phyloP scores from a whole-genome alignment of 495 filamentous ascomycete genomes.

The Staphylotrichum tortipilum region DNA sequence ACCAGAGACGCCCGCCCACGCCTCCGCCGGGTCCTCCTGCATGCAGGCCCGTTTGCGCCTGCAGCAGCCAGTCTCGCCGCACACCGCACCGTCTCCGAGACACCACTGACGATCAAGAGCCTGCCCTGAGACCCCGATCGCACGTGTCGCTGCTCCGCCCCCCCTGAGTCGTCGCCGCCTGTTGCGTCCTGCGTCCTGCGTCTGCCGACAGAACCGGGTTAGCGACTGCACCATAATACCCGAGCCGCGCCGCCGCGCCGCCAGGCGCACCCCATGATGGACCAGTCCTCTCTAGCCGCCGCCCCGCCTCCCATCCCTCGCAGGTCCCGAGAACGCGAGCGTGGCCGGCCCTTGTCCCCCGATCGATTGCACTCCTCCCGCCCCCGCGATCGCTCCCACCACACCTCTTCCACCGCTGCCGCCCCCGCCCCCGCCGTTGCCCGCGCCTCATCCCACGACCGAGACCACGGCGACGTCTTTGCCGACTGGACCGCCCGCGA shows the following conservation, averaged over 20 bases:
- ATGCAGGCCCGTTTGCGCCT: conserved; percentile 13
- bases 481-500: conserved; percentile 23
- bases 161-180: background rate
- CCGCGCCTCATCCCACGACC: conserved; percentile 13
- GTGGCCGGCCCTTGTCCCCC: conserved; percentile 7
- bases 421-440: too few relatives aligned
- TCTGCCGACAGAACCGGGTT: conserved; percentile 13
- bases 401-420: too few relatives aligned
- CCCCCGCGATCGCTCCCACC: background rate
- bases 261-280: conserved; percentile 22
- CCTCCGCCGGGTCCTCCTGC: conserved; percentile 10
- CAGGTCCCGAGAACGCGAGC: conserved; percentile 25
- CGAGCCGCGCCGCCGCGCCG: conserved; percentile 11
- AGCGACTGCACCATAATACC: conserved; percentile 15
- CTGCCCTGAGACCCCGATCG: background rate
- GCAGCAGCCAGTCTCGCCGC: conserved; percentile 17
- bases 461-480: conserved; percentile 22
- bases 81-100: conserved; percentile 4
- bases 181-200: background rate
- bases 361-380: conserved; percentile 1
- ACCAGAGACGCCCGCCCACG: background rate
- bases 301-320: conserved; percentile 23
- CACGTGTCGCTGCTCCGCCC: too few relatives aligned
- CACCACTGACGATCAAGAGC: background rate
- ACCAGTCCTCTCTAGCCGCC: conserved; percentile 14